Evolutionary conservation across 208 protist species (phyloP).

Genomic region (Leishmania tropica): DNA sequence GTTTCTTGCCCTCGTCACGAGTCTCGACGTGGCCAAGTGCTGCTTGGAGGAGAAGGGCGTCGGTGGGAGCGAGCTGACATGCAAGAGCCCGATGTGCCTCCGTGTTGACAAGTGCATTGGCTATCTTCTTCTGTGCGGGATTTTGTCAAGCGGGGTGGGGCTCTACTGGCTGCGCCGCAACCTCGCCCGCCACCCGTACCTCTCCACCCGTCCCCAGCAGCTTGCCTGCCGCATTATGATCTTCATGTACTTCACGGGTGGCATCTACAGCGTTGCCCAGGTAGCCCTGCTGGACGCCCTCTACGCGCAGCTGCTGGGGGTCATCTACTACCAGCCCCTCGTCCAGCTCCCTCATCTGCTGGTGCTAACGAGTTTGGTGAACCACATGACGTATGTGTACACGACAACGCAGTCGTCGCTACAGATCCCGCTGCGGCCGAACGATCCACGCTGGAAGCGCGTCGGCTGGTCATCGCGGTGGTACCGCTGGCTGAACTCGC

Average conservation of each 20-base stretch:
- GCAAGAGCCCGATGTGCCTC: slow-evolving; percentile 35
- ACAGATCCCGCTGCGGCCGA: slow-evolving; percentile 66
- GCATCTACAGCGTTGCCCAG: slow-evolving; percentile 64
- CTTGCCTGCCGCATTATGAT: slow-evolving; percentile 82
- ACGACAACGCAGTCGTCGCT: slow-evolving; percentile 56
- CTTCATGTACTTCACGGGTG: slow-evolving; percentile 70
- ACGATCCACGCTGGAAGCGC: slow-evolving; percentile 61
- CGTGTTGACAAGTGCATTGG: slow-evolving; percentile 32
- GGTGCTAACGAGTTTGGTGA: slow-evolving; percentile 66
- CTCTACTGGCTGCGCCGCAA: slow-evolving; percentile 64
- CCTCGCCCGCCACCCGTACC: slow-evolving; percentile 63
- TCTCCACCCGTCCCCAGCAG: slow-evolving; percentile 78
- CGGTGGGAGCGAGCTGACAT: slow-evolving; percentile 36
- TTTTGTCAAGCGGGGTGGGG: slow-evolving; percentile 49
- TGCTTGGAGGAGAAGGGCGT: slow-evolving; percentile 36
- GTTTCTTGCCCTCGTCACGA: slow-evolving; percentile 37
- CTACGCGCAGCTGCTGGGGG: slow-evolving; percentile 55
- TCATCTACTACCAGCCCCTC: slow-evolving; percentile 73
- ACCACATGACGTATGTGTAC: slow-evolving; percentile 81
- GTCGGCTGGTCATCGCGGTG: slow-evolving; percentile 73
- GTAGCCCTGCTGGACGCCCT: slow-evolving; percentile 43
- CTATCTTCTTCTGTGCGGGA: slow-evolving; percentile 48
- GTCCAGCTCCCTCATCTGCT: slow-evolving; percentile 69
- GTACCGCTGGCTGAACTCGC: slow-evolving; percentile 77
- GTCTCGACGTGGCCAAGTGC: slow-evolving; percentile 38